A percentile compares a stretch with the other conserved stretches of the same genome.
These are phyloP conservation scores for Nyssa sinensis DNA, from an alignment of 148 eudicot species.

Conservation along the genomic window DNA sequence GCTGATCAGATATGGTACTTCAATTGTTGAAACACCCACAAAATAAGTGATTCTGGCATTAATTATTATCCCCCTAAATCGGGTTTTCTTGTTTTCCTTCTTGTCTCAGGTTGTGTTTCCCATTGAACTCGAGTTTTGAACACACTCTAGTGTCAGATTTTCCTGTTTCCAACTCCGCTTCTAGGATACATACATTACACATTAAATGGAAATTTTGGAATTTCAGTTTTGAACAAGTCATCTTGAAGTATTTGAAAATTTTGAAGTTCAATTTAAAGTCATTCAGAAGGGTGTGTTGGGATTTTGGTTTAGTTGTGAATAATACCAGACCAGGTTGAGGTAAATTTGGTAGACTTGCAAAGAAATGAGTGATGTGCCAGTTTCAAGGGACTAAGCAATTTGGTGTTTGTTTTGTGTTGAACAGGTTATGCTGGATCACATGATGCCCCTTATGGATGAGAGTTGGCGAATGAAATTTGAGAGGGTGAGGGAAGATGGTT, in stretches of 20 bases:
- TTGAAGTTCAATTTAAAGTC: background rate
- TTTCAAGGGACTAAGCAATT: background rate
- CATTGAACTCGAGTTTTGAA: no score
- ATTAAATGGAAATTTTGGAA: no score
- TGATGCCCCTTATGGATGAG: slow-evolving; percentile 89
- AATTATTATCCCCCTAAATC: background rate
- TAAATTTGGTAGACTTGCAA: background rate
- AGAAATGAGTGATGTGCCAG: background rate
- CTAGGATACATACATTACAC: background rate
- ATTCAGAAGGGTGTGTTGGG: no score
- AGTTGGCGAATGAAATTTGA: slow-evolving; percentile 88
- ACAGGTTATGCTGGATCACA: slow-evolving; percentile 92
- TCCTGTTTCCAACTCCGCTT: no score
- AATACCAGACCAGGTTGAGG: background rate
- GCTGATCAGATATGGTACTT: background rate
- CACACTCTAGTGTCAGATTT: no score
- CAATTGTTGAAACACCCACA: no score
- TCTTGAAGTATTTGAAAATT: background rate
- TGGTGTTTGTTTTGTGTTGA: slow-evolving; percentile 3
- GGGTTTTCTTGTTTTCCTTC: no score
- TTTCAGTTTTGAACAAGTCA: background rate
- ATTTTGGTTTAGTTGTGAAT: no score
- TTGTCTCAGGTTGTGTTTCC: no score
- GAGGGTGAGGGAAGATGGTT: slow-evolving; percentile 91
- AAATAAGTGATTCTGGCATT: background rate